Evolutionary conservation across 345 rosid genomes (phyloP).

Genomic region (Eucalyptus pumila): DNA sequence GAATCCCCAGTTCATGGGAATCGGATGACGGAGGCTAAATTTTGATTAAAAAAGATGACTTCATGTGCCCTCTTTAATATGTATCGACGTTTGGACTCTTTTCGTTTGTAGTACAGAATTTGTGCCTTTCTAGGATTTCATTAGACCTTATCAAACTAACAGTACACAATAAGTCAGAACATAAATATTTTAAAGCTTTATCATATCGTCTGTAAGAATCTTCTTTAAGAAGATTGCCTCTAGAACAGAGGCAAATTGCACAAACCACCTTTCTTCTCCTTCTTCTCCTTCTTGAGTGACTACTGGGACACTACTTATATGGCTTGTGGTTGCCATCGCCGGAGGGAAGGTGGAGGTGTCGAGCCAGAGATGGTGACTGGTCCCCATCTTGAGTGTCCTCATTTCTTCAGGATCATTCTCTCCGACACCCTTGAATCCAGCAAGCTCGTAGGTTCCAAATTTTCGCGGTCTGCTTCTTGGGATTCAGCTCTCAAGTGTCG

Average conservation of each 20-base stretch:
- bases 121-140: not conserved
- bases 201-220: not conserved
- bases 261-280: not conserved
- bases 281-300: not conserved
- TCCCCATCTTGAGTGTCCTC: not conserved
- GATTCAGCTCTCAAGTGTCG: not conserved
- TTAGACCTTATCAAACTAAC: no score
- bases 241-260: not conserved
- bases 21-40: not conserved
- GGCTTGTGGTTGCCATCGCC: fast-evolving
- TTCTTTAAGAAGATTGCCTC: not conserved
- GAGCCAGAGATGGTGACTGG: not conserved
- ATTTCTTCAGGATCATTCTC: not conserved
- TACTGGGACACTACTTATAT: not conserved
- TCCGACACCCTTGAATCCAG: not conserved
- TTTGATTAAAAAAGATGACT: not conserved
- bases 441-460: not conserved
- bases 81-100: not conserved
- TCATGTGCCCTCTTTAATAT: not conserved
- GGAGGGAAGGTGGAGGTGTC: not conserved
- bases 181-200: no score
- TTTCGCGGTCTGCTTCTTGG: not conserved
- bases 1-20: no score
- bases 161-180: no score
- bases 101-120: not conserved